These are phyloP conservation scores for Neofusicoccum cordaticola DNA, from an alignment of 2,329 filamentous ascomycete genomes.

Conservation along the genomic window DNA sequence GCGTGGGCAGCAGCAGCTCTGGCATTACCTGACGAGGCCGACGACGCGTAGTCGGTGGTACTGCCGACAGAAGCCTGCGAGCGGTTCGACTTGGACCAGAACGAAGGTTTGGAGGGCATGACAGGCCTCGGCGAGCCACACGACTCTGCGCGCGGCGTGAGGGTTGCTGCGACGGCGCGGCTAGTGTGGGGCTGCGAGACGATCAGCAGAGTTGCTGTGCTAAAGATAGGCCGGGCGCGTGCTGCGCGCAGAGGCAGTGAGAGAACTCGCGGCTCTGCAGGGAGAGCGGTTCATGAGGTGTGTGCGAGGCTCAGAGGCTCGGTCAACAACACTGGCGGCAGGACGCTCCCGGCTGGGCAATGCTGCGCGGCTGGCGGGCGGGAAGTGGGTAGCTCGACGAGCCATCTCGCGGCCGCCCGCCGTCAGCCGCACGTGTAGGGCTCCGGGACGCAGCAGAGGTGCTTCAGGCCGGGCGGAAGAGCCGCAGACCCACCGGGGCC, in stretches of 20 bases:
- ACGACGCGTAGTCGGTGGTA: conserved; percentile 33
- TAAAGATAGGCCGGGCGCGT: conserved; percentile 15
- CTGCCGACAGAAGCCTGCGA: conserved; percentile 38
- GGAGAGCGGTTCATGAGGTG: not conserved
- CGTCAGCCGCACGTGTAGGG: conserved; percentile 13
- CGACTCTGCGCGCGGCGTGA: conserved; percentile 2
- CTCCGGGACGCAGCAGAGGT: not conserved
- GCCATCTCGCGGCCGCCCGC: not conserved
- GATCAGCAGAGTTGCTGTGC: conserved; percentile 17
- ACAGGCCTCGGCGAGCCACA: conserved; percentile 21
- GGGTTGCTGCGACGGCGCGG: not conserved
- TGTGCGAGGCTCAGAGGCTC: not conserved
- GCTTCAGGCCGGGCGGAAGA: conserved; percentile 9
- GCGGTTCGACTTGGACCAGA: conserved; percentile 37
- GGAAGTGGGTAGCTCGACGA: not conserved
- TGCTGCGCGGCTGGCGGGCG: not conserved
- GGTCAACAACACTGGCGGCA: not conserved
- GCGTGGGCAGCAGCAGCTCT: conserved; percentile 17
- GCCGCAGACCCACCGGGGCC: conserved; percentile 11
- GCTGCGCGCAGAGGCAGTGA: not conserved
- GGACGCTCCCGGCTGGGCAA: not conserved
- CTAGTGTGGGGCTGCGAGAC: conserved; percentile 13
- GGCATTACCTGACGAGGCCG: conserved; percentile 34
- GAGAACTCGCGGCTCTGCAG: not conserved
- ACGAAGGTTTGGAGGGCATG: conserved; percentile 37